These are phyloP conservation scores for Zangia roseola DNA, from an alignment of 768 basidiomycete genomes.

Conservation along the genomic window DNA sequence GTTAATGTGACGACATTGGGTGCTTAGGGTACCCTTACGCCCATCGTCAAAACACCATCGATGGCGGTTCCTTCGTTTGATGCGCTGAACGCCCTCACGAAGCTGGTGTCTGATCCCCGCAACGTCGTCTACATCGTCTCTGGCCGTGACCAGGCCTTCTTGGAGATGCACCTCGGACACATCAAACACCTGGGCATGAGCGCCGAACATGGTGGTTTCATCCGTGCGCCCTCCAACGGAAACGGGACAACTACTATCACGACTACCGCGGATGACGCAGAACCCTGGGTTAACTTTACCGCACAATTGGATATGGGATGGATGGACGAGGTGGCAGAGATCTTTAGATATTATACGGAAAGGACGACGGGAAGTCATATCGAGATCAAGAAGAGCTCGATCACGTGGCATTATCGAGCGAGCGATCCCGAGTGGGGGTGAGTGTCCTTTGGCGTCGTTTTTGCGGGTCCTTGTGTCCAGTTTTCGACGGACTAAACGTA, in stretches of 20 bases:
- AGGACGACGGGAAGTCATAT: constrained; percentile 95
- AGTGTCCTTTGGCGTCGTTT: too few relatives aligned
- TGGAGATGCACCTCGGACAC: constrained; percentile 89
- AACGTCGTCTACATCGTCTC: constrained; percentile 98
- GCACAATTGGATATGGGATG: constrained; percentile 92
- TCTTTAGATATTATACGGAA: constrained; percentile 97
- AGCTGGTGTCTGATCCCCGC: constrained; percentile 72
- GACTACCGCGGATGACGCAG: constrained; percentile 10
- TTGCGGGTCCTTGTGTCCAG: neutral
- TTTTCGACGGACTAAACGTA: neutral
- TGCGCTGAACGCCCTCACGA: constrained; percentile 71
- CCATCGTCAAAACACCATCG: constrained; percentile 92
- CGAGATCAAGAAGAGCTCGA: constrained; percentile 95
- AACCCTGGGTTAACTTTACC: constrained; percentile 85
- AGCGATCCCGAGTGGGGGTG: constrained; percentile 96
- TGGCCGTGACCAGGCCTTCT: constrained; percentile 89
- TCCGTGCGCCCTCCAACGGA: constrained; percentile 62
- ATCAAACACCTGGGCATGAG: constrained; percentile 82
- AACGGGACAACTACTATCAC: constrained; percentile 11
- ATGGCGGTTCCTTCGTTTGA: constrained; percentile 78
- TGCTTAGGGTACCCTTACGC: constrained; percentile 85
- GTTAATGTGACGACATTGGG: neutral
- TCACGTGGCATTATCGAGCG: constrained; percentile 97
- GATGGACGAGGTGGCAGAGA: constrained; percentile 94
- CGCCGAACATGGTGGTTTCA: constrained; percentile 95